Percentiles rank a stretch among this genome's conserved stretches.
These are phyloP conservation scores for Amborella trichopoda DNA, from an alignment of 164 flowering plant genomes.

Conservation along the genomic window DNA sequence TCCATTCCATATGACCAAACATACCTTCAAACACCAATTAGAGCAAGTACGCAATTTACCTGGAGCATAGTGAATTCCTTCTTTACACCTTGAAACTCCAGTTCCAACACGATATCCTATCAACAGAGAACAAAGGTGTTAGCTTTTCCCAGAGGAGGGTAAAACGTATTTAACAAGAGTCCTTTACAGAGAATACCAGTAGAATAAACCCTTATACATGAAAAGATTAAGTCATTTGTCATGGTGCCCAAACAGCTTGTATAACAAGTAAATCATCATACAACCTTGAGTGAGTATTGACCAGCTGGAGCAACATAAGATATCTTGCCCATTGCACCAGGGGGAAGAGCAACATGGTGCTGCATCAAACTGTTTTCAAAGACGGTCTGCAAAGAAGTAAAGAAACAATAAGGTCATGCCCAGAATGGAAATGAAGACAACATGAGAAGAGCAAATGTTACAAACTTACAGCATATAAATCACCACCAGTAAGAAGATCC, in stretches of 20 bases:
- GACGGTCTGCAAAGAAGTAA: slow-evolving; percentile 76
- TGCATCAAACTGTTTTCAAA: slow-evolving; percentile 89
- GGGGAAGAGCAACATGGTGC: slow-evolving; percentile 94
- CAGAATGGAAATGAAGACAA: too few relatives aligned
- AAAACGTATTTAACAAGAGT: too few relatives aligned
- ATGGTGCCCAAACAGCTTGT: too few relatives aligned
- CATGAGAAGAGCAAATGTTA: background rate
- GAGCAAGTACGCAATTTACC: too few relatives aligned
- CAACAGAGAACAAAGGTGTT: slow-evolving; percentile 10
- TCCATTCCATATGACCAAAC: background rate
- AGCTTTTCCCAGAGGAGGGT: too few relatives aligned
- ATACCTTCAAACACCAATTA: background rate
- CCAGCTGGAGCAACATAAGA: slow-evolving; percentile 85
- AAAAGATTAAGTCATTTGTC: too few relatives aligned
- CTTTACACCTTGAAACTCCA: slow-evolving; percentile 97
- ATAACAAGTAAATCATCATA: slow-evolving; percentile 4
- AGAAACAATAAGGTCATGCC: too few relatives aligned
- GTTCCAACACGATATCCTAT: slow-evolving; percentile 95
- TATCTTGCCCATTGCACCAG: slow-evolving; percentile 92
- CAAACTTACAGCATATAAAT: slow-evolving; percentile 88
- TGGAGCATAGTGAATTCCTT: slow-evolving; percentile 95
- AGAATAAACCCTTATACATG: too few relatives aligned
- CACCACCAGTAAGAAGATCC: slow-evolving; percentile 92
- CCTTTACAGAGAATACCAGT: too few relatives aligned
- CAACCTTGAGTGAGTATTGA: slow-evolving; percentile 83